Evolutionary conservation across 345 rosid species (phyloP).

Genomic region (Sisymbrium altissimum): DNA sequence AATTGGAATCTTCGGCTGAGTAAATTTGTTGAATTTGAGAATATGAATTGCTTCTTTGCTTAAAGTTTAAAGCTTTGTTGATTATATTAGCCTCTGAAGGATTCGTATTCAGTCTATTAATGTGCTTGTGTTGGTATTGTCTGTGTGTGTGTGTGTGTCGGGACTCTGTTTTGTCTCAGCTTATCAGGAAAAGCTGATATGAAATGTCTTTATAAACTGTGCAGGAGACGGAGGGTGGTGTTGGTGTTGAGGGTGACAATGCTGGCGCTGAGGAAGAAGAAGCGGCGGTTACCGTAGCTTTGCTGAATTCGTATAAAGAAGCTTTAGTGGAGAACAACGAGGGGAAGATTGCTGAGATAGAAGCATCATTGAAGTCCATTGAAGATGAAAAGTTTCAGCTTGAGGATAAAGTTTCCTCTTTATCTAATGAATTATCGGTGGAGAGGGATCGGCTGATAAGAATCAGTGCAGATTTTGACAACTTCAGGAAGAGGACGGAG

Average conservation of each 20-base stretch:
- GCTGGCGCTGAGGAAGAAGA: slow-evolving; percentile 47
- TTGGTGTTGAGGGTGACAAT: slow-evolving; percentile 39
- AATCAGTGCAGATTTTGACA: slow-evolving; percentile 93
- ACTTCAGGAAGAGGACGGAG: slow-evolving; percentile 92
- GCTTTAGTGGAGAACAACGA: slow-evolving; percentile 66
- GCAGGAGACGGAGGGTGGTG: slow-evolving; percentile 70
- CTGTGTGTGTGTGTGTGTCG: neutral
- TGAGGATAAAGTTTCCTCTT: slow-evolving; percentile 50
- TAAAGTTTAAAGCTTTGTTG: slow-evolving; percentile 15
- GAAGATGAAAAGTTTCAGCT: slow-evolving; percentile 64
- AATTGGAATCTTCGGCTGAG: neutral
- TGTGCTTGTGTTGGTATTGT: neutral
- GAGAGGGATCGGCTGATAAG: slow-evolving; percentile 78
- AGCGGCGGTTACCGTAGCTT: slow-evolving; percentile 43
- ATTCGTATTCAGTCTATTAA: neutral
- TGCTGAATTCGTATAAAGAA: slow-evolving; percentile 61
- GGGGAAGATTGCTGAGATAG: slow-evolving; percentile 58
- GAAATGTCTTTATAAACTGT: neutral
- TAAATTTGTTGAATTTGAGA: neutral
- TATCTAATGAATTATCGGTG: slow-evolving; percentile 58
- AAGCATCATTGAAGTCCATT: slow-evolving; percentile 56
- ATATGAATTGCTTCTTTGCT: too few relatives aligned
- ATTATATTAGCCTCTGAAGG: neutral
- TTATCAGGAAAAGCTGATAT: neutral
- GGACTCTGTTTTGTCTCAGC: neutral